phyloP scores from a whole-genome alignment of 169 alveolate species.

The Plasmodium knowlesi region DNA sequence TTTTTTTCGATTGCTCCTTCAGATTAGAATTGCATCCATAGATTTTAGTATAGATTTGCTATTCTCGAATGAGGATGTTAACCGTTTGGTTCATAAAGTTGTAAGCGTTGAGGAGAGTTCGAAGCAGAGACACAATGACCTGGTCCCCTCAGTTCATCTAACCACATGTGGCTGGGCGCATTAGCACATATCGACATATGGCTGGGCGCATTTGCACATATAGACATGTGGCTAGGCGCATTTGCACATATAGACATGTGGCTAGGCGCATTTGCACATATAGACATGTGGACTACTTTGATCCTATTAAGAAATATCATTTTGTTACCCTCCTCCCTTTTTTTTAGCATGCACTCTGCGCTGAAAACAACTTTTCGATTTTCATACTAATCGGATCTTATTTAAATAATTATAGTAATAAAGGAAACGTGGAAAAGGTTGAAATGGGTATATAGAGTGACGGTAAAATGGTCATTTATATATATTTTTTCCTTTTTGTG shows the following conservation, averaged over 20 bases:
- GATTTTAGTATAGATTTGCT: conserved; percentile 71
- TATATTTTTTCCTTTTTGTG: neutral
- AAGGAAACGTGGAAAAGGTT: conserved; percentile 11
- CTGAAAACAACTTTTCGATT: conserved; percentile 40
- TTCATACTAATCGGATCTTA: conserved; percentile 68
- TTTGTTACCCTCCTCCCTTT: neutral
- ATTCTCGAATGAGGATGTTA: conserved; percentile 36
- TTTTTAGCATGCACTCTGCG: conserved; percentile 49
- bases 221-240: neutral
- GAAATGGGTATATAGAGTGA: conserved; percentile 13
- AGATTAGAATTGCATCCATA: conserved; percentile 71
- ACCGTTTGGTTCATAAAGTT: conserved; percentile 26
- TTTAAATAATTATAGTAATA: conserved; percentile 56
- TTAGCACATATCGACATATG: neutral
- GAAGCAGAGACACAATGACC: neutral
- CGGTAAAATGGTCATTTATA: neutral
- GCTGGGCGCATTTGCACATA: neutral
- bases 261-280: neutral
- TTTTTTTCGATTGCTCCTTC: neutral
- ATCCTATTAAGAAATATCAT: neutral
- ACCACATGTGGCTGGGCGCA: neutral
- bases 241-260: neutral
- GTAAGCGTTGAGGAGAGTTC: conserved; percentile 1
- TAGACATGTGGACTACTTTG: neutral
- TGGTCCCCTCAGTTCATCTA: neutral